Base-by-base conservation (phyloP, 352 stramenopile genomes). In the Globisporangium heterothallicum region DNA sequence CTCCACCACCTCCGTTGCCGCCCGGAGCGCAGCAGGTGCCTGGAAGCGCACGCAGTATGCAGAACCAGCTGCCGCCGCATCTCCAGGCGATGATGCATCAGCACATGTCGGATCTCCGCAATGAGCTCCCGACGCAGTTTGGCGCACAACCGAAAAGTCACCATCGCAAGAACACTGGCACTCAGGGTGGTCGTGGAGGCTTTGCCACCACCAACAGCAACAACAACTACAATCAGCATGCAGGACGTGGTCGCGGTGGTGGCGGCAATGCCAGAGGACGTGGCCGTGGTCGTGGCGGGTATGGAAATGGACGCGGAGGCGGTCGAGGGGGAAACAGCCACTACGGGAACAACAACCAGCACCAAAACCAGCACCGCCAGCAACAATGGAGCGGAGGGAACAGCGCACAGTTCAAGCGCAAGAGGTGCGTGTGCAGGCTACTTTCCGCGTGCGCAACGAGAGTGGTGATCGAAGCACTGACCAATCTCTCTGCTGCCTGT, bases 81-180 rank as follows among this genome's bases (percentile, higher is more conserved):
- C 42, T 86, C 2, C 75, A 80, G 34, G 43, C 42, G 7, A 80
- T 84, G 69, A 78, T 85, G 68, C 59, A 52, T 1, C 72, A 84
- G 27, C 46, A 49, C 16, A 18, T 40, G 19, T 16, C 27, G 5
- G 52, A 40, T 45, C 34, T 58, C n/a, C 52, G 52, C 52, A 58
- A 34, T 22, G 42, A 58, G 34, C 42, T 58, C 5, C 52, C 52
- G 3, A 52, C 44, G 42, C 42, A 51, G 25, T 58, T 58, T 19
- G 52, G 52, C n/a, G 24, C 38, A 1, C 61, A 77, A 41, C 70
- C 70, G 14, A 74, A 72, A 56, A 68, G 57, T 52, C 66, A 44
- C 9, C 24, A 49, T 49, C 24, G 32, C 5, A 10, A n/a, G 6
- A 38, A 16, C 32, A 38, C 14, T 38, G 32, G 32, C 30, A n/a